Conservation (phyloP, 257 asterid species). For the Solanum piurae region DNA sequence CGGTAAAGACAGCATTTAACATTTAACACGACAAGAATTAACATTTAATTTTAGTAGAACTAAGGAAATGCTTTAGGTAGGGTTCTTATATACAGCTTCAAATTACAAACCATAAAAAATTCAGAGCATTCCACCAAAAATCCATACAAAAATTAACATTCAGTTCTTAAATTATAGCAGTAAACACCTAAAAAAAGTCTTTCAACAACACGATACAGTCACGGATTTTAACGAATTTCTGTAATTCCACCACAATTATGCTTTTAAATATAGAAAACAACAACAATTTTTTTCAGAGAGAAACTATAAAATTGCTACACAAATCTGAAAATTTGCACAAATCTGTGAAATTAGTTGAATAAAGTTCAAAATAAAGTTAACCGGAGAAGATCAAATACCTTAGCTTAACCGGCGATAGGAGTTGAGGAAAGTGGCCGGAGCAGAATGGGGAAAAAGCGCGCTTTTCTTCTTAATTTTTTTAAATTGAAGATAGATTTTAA, state of each 20-base stretch:
- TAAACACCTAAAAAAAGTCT: neutral
- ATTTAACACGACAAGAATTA: too few species aligned
- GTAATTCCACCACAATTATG: neutral
- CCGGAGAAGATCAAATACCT: neutral
- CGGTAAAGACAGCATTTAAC: neutral
- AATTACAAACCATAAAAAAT: neutral
- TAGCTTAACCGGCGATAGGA: neutral
- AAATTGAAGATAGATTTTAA: neutral
- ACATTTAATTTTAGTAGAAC: neutral
- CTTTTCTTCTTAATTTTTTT: neutral
- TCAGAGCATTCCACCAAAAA: neutral
- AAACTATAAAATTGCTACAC: neutral
- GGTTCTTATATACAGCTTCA: neutral
- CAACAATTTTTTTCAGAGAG: neutral
- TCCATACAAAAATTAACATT: neutral
- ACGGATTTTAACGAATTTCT: neutral
- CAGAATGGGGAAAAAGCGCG: conserved; percentile 21
- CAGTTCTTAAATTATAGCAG: neutral
- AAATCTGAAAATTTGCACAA: neutral
- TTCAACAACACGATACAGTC: neutral
- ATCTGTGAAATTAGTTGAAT: neutral
- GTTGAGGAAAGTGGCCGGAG: conserved; percentile 19
- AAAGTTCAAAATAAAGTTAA: neutral
- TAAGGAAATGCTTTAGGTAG: neutral
- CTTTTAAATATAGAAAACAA: neutral